phyloP scores from a whole-genome alignment of 805 yeast genomes.

The Candida easanensis region DNA sequence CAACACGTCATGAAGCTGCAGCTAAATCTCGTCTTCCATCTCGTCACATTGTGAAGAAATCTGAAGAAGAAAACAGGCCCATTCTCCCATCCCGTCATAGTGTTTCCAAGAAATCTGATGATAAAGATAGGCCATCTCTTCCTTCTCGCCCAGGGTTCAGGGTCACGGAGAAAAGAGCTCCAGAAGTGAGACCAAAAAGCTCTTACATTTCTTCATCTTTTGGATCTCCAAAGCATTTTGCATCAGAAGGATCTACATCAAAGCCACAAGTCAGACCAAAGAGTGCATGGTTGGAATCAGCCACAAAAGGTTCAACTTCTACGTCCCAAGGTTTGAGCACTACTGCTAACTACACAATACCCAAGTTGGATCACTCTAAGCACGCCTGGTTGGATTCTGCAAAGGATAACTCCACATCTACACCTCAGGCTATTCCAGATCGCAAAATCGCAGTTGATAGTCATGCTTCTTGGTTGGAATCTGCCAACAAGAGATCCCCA shows the following conservation, averaged over 20 bases:
- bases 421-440: slow-evolving; percentile 5
- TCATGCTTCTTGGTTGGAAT: slow-evolving; percentile 23
- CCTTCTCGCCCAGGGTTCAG: slow-evolving; percentile 8
- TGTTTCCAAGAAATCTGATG: too few species aligned
- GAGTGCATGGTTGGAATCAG: slow-evolving; percentile 12
- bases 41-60: not conserved
- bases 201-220: not conserved
- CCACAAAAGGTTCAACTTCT: slow-evolving; percentile 3
- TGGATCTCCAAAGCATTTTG: not conserved
- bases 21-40: not conserved
- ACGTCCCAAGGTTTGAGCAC: slow-evolving; percentile 11
- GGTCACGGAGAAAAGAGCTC: not conserved
- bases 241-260: not conserved
- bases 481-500: slow-evolving; percentile 17
- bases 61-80: too few species aligned
- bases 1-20: not conserved
- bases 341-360: slow-evolving; percentile 4
- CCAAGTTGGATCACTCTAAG: not conserved
- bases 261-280: slow-evolving; percentile 17
- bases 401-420: slow-evolving; percentile 1
- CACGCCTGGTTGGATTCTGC: slow-evolving; percentile 13
- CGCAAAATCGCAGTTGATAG: slow-evolving; percentile 7
- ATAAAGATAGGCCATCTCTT: too few species aligned
- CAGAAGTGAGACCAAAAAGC: slow-evolving; percentile 8
- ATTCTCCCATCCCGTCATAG: too few species aligned